A percentile compares a stretch with the other conserved stretches of the same genome.
These are phyloP conservation scores for Sindora glabra DNA, from an alignment of 306 rosid species.

Conservation along the genomic window DNA sequence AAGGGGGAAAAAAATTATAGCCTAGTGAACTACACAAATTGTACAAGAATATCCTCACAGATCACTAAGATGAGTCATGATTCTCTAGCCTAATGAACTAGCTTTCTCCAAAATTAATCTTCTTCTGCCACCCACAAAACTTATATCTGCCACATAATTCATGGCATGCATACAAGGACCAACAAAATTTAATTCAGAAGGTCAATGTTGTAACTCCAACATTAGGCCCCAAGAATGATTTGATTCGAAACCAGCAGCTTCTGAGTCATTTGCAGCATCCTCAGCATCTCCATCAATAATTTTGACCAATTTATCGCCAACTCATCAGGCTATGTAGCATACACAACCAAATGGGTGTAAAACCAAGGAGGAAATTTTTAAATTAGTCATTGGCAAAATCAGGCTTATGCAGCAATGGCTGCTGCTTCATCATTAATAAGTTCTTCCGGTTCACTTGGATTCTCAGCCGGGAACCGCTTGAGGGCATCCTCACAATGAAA, in stretches of 20 bases:
- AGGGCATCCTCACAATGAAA: constrained; percentile 66
- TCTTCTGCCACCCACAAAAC: constrained; percentile 19
- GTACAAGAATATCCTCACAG: constrained; percentile 9
- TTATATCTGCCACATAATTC: constrained; percentile 16
- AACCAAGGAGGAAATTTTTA: constrained; percentile 3
- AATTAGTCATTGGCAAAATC: constrained; percentile 13
- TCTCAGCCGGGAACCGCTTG: constrained; percentile 51
- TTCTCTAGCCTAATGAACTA: background rate
- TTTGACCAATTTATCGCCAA: constrained; percentile 5
- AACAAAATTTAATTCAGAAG: constrained; percentile 18
- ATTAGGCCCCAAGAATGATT: constrained; percentile 7
- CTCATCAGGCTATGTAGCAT: constrained; percentile 2
- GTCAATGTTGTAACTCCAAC: background rate
- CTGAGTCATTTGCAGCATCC: background rate
- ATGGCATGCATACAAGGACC: constrained; percentile 22
- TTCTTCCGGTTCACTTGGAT: constrained; percentile 40
- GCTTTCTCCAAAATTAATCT: constrained; percentile 6
- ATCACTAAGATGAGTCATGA: constrained; percentile 5
- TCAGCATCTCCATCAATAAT: background rate
- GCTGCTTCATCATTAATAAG: constrained; percentile 55
- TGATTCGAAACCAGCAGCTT: constrained; percentile 10
- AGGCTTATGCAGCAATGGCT: constrained; percentile 40
- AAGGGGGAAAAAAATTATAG: too few species aligned
- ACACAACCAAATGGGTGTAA: background rate
- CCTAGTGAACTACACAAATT: constrained; percentile 17